Percentiles rank a stretch among this genome's conserved stretches.
Evolutionary conservation across 306 rosid genomes (phyloP).

Genomic region (Corylus avellana): DNA sequence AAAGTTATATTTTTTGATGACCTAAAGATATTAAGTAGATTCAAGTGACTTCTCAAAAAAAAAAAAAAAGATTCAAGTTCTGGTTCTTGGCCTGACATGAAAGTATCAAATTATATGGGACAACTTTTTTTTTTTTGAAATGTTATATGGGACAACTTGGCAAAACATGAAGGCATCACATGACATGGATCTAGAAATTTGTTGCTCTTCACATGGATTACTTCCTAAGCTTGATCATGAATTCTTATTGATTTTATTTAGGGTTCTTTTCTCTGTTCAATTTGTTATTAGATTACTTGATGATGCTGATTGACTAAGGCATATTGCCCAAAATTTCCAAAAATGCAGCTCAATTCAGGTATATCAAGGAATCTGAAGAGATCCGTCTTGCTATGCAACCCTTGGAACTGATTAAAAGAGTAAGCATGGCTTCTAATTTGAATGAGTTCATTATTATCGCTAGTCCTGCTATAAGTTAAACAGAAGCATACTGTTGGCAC

Average conservation of each 20-base stretch:
- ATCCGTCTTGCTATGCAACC: slow-evolving; percentile 91
- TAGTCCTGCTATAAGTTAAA: not conserved
- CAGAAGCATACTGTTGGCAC: not conserved
- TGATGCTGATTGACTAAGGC: slow-evolving; percentile 15
- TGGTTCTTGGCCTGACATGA: not conserved
- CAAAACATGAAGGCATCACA: not conserved
- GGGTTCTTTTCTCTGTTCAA: not conserved
- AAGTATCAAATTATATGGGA: not conserved
- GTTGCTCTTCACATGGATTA: slow-evolving; percentile 8
- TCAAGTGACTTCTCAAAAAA: not conserved
- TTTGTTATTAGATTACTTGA: not conserved
- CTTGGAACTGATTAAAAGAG: slow-evolving; percentile 88
- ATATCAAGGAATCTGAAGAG: slow-evolving; percentile 76
- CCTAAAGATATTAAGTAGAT: not conserved
- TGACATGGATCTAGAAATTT: slow-evolving; percentile 1
- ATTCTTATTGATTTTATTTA: slow-evolving; percentile 1
- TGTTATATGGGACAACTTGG: slow-evolving; percentile 1
- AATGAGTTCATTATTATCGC: not conserved
- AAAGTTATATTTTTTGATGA: not conserved
- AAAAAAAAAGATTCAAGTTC: not conserved
- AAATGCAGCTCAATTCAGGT: slow-evolving; percentile 66
- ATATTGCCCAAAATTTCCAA: slow-evolving; percentile 14
- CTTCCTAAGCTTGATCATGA: slow-evolving; percentile 11
- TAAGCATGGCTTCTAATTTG: slow-evolving; percentile 35
- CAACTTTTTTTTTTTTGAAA: not conserved